A percentile compares a stretch with the other conserved stretches of the same genome.
Evolutionary conservation across 2,329 filamentous ascomycete genomes (phyloP).

Genomic region (Colletotrichum echinochloae): DNA sequence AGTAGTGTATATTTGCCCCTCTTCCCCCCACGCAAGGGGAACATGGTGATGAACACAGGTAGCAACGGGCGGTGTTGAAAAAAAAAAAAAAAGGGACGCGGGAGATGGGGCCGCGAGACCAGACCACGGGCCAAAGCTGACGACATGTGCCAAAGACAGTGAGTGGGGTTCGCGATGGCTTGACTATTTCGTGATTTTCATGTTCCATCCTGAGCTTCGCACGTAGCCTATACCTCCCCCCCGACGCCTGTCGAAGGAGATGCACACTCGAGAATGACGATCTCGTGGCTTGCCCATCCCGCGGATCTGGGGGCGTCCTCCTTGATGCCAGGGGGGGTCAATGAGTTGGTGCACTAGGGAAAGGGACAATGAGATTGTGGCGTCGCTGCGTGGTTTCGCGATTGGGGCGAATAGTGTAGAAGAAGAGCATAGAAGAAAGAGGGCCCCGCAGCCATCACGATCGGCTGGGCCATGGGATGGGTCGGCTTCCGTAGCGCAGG

Average conservation of each 20-base stretch:
- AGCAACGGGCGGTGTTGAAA: too few relatives aligned
- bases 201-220: too few relatives aligned
- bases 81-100: too few relatives aligned
- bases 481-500: not conserved
- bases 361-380: not conserved
- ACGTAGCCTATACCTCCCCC: too few relatives aligned
- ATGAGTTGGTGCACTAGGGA: too few relatives aligned
- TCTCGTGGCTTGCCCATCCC: too few relatives aligned
- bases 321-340: too few relatives aligned
- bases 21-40: not conserved
- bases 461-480: not conserved
- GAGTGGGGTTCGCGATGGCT: not conserved
- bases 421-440: not conserved
- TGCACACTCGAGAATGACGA: too few relatives aligned
- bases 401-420: not conserved
- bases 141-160: not conserved
- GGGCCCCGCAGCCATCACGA: not conserved
- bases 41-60: not conserved
- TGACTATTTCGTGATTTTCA: not conserved
- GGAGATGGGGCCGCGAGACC: not conserved
- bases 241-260: too few relatives aligned
- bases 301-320: too few relatives aligned
- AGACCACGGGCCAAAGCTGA: not conserved
- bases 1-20: too few relatives aligned
- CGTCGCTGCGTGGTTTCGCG: not conserved